A percentile compares a stretch with the other conserved stretches of the same genome.
Conservation (phyloP, 2,329 filamentous ascomycete genomes). For the Fusarium sp. region DNA sequence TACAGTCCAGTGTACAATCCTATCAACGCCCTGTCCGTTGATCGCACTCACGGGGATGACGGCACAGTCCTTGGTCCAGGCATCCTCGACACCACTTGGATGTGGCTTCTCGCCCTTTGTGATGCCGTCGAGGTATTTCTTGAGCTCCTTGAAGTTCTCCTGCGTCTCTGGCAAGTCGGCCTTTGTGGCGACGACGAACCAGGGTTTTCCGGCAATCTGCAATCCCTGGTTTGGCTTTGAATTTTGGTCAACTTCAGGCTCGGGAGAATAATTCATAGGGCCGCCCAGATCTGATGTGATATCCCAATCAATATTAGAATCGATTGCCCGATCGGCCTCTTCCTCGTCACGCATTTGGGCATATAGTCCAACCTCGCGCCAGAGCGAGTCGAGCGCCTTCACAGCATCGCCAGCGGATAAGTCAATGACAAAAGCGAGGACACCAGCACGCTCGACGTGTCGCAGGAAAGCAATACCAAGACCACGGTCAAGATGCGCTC, state of each 20-base stretch:
- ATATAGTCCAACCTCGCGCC: slow-evolving; percentile 91
- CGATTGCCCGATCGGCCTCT: slow-evolving; percentile 73
- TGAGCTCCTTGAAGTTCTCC: slow-evolving; percentile 78
- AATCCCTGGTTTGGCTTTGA: slow-evolving; percentile 54
- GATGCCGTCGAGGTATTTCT: slow-evolving; percentile 76
- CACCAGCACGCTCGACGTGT: slow-evolving; percentile 92
- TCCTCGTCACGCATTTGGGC: slow-evolving; percentile 80
- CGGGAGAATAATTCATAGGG: slow-evolving; percentile 43
- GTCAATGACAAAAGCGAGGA: slow-evolving; percentile 94
- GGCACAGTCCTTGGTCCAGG: slow-evolving; percentile 71
- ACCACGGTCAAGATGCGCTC: slow-evolving; percentile 90
- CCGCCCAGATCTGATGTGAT: slow-evolving; percentile 60
- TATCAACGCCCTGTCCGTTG: slow-evolving; percentile 82
- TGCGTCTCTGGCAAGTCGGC: slow-evolving; percentile 84
- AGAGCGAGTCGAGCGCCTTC: slow-evolving; percentile 80
- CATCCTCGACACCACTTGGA: slow-evolving; percentile 73
- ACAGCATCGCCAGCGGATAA: slow-evolving; percentile 84
- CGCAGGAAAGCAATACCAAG: slow-evolving; percentile 91
- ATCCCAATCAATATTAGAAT: slow-evolving; percentile 67
- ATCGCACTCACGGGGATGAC: slow-evolving; percentile 92
- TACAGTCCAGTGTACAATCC: slow-evolving; percentile 78
- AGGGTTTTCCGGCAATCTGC: slow-evolving; percentile 93
- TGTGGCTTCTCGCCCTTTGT: slow-evolving; percentile 72
- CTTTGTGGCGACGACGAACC: slow-evolving; percentile 96
- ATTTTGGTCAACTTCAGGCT: slow-evolving; percentile 27